These are phyloP conservation scores for Yamadazyma olivae DNA, from an alignment of 805 yeast genomes.

Conservation along the genomic window DNA sequence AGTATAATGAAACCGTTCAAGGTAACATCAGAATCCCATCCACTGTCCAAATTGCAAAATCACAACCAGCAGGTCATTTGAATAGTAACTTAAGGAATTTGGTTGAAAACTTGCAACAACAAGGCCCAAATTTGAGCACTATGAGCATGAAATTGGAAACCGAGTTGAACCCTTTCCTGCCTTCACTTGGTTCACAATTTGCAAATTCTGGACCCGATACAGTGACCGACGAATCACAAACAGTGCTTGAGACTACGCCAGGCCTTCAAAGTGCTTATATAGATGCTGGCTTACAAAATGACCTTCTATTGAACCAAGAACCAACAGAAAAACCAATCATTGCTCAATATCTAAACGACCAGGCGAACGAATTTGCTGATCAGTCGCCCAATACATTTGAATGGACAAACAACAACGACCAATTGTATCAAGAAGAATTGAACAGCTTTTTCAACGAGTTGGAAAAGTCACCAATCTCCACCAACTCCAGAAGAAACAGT, in stretches of 20 bases:
- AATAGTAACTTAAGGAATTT: conserved; percentile 37
- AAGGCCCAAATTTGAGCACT: conserved; percentile 2
- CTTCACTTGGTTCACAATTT: neutral
- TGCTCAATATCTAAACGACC: neutral
- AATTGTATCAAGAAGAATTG: conserved; percentile 8
- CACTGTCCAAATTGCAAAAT: conserved; percentile 17
- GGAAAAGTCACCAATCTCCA: conserved; percentile 13
- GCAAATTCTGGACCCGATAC: neutral
- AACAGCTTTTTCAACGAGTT: conserved; percentile 12
- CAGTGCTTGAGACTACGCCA: neutral
- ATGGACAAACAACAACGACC: conserved; percentile 10
- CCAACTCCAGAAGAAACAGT: conserved; percentile 13
- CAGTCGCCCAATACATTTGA: conserved; percentile 10
- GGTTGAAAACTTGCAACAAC: conserved; percentile 27
- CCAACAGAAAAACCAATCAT: conserved; percentile 1
- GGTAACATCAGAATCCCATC: conserved; percentile 23
- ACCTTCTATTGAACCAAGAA: neutral
- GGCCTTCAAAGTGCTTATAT: neutral
- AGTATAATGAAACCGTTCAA: conserved; percentile 37
- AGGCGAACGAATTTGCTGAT: neutral
- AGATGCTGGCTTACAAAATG: neutral
- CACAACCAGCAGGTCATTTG: conserved; percentile 25
- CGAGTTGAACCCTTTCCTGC: conserved; percentile 9
- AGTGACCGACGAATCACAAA: neutral
- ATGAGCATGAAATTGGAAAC: conserved; percentile 1